A percentile compares a stretch with the other conserved stretches of the same genome.
phyloP scores from a whole-genome alignment of 148 eudicot species.

The Linanthus parryae region DNA sequence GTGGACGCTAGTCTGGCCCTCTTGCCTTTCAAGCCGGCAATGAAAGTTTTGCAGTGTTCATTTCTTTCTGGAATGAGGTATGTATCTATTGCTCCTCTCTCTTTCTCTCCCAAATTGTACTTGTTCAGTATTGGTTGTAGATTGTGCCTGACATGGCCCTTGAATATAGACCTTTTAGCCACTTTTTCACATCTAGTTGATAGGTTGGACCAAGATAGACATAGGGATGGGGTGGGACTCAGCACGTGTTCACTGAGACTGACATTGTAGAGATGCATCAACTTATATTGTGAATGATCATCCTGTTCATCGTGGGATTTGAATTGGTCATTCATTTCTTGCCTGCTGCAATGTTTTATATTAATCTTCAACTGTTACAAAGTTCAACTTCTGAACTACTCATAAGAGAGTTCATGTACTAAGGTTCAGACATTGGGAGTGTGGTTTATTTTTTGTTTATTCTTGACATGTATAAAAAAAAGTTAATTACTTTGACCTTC shows the following conservation, averaged over 20 bases:
- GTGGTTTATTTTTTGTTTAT: not conserved
- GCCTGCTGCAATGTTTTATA: not conserved
- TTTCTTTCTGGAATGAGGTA: conserved; percentile 77
- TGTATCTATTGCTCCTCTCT: conserved; percentile 3
- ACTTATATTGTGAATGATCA: too few relatives aligned
- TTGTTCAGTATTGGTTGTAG: not conserved
- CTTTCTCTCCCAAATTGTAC: not conserved
- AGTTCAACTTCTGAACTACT: not conserved
- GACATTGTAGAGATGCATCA: not conserved
- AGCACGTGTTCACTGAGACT: not conserved
- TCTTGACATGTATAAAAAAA: not conserved
- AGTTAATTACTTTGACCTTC: not conserved
- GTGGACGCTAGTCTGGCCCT: conserved; percentile 55
- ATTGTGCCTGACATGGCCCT: not conserved
- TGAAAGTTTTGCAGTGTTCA: conserved; percentile 84
- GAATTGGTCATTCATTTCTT: too few relatives aligned
- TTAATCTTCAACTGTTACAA: not conserved
- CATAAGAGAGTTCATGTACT: not conserved
- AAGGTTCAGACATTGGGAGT: too few relatives aligned
- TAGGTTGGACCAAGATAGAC: too few relatives aligned
- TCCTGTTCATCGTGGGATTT: too few relatives aligned
- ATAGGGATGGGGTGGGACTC: too few relatives aligned
- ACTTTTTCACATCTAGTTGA: too few relatives aligned
- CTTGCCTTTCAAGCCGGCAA: conserved; percentile 75
- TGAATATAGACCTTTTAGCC: too few relatives aligned